phyloP scores from a whole-genome alignment of 1,284 basidiomycete genomes.

The Sporisorium graminicola region DNA sequence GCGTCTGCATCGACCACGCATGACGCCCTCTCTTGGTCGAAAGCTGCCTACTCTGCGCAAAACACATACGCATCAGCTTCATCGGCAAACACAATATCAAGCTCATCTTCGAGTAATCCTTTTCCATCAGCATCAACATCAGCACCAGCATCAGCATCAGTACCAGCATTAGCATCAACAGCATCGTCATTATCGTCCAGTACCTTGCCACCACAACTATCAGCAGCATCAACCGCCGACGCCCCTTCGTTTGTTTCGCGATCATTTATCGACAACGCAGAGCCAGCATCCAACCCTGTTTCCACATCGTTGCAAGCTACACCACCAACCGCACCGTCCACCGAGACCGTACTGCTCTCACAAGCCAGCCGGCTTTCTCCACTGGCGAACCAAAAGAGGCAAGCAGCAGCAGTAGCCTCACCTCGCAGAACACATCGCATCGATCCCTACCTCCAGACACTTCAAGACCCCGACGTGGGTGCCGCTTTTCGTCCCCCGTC shows the following conservation, averaged over 20 bases:
- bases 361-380: constrained; percentile 23
- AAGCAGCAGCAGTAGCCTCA: constrained; percentile 15
- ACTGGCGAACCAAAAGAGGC: constrained; percentile 15
- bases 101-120: constrained; percentile 1
- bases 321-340: neutral
- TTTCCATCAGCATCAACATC: constrained; percentile 1
- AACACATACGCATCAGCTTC: neutral
- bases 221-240: neutral
- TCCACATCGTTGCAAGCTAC: constrained; percentile 2
- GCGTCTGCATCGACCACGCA: constrained; percentile 8
- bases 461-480: constrained; percentile 17
- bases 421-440: constrained; percentile 1
- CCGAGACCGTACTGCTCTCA: constrained; percentile 8
- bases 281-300: neutral
- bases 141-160: constrained; percentile 5
- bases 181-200: constrained; percentile 2
- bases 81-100: neutral
- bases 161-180: constrained; percentile 3
- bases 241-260: constrained; percentile 29
- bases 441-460: constrained; percentile 22
- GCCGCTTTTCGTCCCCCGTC: constrained; percentile 46
- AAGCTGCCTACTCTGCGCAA: neutral
- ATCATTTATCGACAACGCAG: constrained; percentile 12
- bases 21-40: constrained; percentile 1
- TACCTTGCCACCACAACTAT: neutral